These are phyloP conservation scores for Solanum boliviense DNA, from an alignment of 257 asterid species.

Conservation along the genomic window DNA sequence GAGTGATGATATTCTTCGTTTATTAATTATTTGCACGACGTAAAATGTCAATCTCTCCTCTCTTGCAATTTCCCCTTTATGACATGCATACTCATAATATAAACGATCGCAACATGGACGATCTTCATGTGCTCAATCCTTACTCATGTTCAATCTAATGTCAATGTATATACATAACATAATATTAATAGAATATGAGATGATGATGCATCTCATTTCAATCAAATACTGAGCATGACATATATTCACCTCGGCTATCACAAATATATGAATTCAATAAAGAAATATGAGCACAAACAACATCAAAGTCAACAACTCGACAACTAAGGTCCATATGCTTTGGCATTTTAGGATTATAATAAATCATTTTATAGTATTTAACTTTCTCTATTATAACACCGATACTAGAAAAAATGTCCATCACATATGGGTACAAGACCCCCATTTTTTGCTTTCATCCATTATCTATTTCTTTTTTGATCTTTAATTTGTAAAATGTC, in stretches of 20 bases:
- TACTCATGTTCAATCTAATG: neutral
- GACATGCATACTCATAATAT: neutral
- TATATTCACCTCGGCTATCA: neutral
- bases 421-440: neutral
- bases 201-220: neutral
- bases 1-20: neutral
- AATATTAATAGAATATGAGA: neutral
- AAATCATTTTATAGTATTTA: neutral
- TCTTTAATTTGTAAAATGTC: neutral
- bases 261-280: neutral
- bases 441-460: neutral
- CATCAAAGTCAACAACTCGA: neutral
- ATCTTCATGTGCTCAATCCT: fast-evolving
- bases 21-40: neutral
- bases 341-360: neutral
- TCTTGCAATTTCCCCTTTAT: neutral
- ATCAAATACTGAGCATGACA: neutral
- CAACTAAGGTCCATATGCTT: neutral
- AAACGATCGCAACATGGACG: neutral
- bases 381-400: neutral
- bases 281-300: neutral
- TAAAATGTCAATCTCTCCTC: neutral
- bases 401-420: neutral
- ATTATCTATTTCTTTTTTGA: too few species aligned
- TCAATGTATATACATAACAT: neutral